Percentiles rank a stretch among this genome's conserved stretches.
Evolutionary conservation across 164 flowering plant species (phyloP).

Genomic region (Brasenia schreberi): DNA sequence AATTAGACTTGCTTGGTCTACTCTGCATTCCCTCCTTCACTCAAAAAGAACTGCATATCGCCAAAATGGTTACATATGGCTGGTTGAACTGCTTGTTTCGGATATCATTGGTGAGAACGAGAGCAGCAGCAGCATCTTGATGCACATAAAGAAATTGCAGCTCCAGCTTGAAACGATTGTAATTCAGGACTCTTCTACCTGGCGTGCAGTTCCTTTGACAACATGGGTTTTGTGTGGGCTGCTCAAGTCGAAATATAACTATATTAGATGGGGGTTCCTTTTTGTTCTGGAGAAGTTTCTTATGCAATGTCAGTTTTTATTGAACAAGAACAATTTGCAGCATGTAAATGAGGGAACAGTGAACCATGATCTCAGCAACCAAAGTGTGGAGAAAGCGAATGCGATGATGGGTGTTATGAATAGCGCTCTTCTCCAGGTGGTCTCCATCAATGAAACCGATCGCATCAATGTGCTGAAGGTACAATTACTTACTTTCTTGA

Average conservation of each 20-base stretch:
- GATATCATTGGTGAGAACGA: constrained; percentile 49
- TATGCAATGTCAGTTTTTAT: constrained; percentile 69
- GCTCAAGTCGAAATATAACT: constrained; percentile 64
- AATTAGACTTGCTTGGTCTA: constrained; percentile 72
- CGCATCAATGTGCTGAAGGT: constrained; percentile 92
- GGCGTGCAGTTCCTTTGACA: constrained; percentile 54
- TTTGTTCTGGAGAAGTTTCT: constrained; percentile 84
- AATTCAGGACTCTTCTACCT: constrained; percentile 37
- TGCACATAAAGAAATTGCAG: constrained; percentile 46
- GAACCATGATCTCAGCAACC: constrained; percentile 14
- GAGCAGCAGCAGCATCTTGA: constrained; percentile 33
- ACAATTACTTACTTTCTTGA: constrained; percentile 4
- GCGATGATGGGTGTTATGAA: constrained; percentile 88
- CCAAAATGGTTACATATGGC: constrained; percentile 89
- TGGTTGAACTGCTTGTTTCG: constrained; percentile 74
- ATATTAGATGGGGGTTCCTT: constrained; percentile 84
- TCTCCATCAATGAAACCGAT: constrained; percentile 83
- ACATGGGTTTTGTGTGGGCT: constrained; percentile 86
- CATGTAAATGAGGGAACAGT: constrained; percentile 21
- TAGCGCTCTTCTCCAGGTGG: constrained; percentile 67
- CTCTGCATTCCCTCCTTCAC: constrained; percentile 93
- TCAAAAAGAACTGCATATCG: constrained; percentile 66
- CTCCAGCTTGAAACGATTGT: constrained; percentile 49
- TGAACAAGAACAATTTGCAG: constrained; percentile 63
- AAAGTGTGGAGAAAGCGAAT: constrained; percentile 81